These are phyloP conservation scores for Phaeomoniella chlamydospora DNA, from an alignment of 2,329 filamentous ascomycete species.

Conservation along the genomic window DNA sequence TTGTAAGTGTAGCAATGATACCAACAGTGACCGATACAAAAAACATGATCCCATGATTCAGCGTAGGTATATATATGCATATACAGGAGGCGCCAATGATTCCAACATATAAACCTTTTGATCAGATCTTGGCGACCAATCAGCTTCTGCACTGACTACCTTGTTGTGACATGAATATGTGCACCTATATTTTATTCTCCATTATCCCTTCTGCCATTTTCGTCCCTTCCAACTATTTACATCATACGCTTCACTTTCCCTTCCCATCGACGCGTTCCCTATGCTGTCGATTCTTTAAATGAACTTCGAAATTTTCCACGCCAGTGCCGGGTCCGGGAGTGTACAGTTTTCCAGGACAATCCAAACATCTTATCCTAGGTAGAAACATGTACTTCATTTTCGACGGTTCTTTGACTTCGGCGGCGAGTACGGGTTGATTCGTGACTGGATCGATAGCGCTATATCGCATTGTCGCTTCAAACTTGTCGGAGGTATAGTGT, in stretches of 20 bases:
- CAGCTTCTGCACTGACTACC: too few relatives aligned
- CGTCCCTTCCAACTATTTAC: too few relatives aligned
- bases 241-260: conserved; percentile 5
- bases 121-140: too few relatives aligned
- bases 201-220: too few relatives aligned
- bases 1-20: too few relatives aligned
- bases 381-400: conserved; percentile 67
- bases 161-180: too few relatives aligned
- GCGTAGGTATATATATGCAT: too few relatives aligned
- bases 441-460: conserved; percentile 63
- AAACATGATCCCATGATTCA: too few relatives aligned
- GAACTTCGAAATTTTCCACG: conserved; percentile 82
- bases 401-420: conserved; percentile 33
- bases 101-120: too few relatives aligned
- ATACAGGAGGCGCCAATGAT: too few relatives aligned
- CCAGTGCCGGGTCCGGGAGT: conserved; percentile 76
- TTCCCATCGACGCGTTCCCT: conserved; percentile 50
- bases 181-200: not conserved
- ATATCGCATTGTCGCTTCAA: conserved; percentile 86
- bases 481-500: conserved; percentile 63
- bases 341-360: conserved; percentile 89
- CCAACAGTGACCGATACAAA: too few relatives aligned
- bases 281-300: conserved; percentile 74
- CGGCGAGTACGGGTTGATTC: conserved; percentile 44
- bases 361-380: conserved; percentile 77